Evolutionary conservation across 139 green algal species (phyloP), one percentile per base, ranked within the genome.

Genomic region (Asterochloris erici): DNA sequence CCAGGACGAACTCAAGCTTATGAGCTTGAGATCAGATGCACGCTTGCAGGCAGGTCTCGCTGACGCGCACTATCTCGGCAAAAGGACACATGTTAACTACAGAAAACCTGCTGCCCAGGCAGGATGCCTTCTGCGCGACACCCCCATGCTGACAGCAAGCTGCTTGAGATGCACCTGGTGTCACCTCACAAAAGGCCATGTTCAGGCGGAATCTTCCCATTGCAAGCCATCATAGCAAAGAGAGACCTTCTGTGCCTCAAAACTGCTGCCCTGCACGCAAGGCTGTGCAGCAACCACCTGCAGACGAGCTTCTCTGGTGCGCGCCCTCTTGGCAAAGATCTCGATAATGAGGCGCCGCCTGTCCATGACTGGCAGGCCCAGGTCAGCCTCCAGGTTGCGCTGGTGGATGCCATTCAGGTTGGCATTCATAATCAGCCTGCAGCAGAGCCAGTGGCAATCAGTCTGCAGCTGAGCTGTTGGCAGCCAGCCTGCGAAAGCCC

Each of bases 291-390:
- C 28, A 76, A 0, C 14, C 60, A 93, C 91, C 88, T 95, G 90
- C 71, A 94, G 86, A 70, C 79, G 82, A 0, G 91, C 91, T 75
- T 94, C 91, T 10, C 79, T 63, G 0, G 89, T 95, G 29, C 85
- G 80, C 0, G 92, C 92, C 11, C 91, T 71, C 71, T 91, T 80
- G 17, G 77, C 88, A 76, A 96, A 96, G 54, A 96, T 94, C 14
- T 89, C 87, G 14, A 96, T 89, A 77, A 96, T 96, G 16, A 96
- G 86, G 0, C 81, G 89, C 28, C 94, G 85, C 0, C 92, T 75
- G 87, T 96, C 92, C 69, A 96, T 23, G 29, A 96, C 92, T 0
- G 87, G 86, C 14, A 78, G 26, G 0, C 79, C 79, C 74, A 86
- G 78, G 1, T 83, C 86, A 0, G 23, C 27, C 82, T 93, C 89